Evolutionary conservation across 345 rosid genomes (phyloP), one percentile per base, ranked within the genome.

Genomic region (Murraya koenigii): DNA sequence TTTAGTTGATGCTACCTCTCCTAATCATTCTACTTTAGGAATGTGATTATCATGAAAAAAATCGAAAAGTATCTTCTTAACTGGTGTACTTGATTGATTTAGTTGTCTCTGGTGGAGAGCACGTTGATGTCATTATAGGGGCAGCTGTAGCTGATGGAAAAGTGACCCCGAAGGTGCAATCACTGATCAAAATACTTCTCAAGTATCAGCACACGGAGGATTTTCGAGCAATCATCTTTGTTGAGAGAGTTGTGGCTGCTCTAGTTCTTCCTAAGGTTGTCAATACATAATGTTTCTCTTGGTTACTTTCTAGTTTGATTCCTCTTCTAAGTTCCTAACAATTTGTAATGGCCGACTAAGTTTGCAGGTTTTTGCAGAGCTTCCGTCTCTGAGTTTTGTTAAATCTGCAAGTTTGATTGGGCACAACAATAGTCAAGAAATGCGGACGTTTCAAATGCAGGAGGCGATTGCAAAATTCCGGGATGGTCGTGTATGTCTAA

Each of bases 101-200:
- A 96, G 98, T 90, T 84, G 99, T 91, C 74, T 96, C 99, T 70
- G 95, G 97, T 39, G 99, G 99, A 65, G 99, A 96, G 80, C 99
- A 96, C 60, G 95, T 96, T 78, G 99, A 96, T 84, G 91, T 86
- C 83, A 85, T 92, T 49, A 94, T 92, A 77, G 99, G 98, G 68
- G 99, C 97, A 28, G 98, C 98, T 69, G 99, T 96, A 74, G 99
- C 98, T 82, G 99, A 96, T 82, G 99, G 98, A 80, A 94, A 96
- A 81, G 99, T 96, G 83, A 94, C 99, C 44, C 99, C 99, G 7
- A 96, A 96, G 85, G 99, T 96, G 75, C 99, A 94, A 63, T 92
- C 98, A 7, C 52, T 96, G 77, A 86, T 94, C 71, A 96, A 96
- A 82, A 84, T 92, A 78, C 98, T 96, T 78, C 93, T 92, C 44